A percentile compares a stretch with the other conserved stretches of the same genome.
phyloP scores from a whole-genome alignment of 192 early-diverging fungal species.

The Umbelopsis vinacea region DNA sequence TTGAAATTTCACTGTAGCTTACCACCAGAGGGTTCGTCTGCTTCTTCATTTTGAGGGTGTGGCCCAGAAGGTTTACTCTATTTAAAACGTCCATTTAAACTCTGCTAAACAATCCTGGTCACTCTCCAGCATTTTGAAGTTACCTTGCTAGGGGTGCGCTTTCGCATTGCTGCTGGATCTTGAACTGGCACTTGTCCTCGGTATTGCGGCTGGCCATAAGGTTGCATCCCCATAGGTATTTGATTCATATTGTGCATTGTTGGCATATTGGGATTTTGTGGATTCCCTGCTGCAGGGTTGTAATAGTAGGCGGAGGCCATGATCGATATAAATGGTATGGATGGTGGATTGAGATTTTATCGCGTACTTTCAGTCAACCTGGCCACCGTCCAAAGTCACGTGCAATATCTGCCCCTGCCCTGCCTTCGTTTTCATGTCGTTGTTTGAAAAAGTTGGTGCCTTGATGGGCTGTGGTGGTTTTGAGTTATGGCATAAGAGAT shows the following conservation, averaged over 20 bases:
- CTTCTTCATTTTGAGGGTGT: constrained; percentile 41
- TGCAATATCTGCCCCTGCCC: too few relatives aligned
- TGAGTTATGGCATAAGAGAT: too few relatives aligned
- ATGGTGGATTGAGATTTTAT: too few relatives aligned
- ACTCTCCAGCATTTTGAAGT: not conserved
- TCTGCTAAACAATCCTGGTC: not conserved
- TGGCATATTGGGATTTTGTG: constrained; percentile 1
- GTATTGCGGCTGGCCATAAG: constrained; percentile 3
- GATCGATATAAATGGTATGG: not conserved
- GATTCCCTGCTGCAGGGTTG: constrained; percentile 8
- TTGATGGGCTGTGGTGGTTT: too few relatives aligned
- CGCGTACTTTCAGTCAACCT: too few relatives aligned
- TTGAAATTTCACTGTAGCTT: not conserved
- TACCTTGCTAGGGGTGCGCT: constrained; percentile 29
- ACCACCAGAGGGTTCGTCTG: constrained; percentile 63
- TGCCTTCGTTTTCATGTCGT: too few relatives aligned
- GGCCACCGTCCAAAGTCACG: too few relatives aligned
- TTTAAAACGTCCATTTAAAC: not conserved
- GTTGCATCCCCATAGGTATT: constrained; percentile 16
- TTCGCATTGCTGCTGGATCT: constrained; percentile 33
- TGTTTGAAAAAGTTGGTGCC: too few relatives aligned
- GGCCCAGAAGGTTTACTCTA: constrained; percentile 12
- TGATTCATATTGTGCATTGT: constrained; percentile 7
- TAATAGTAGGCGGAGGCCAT: constrained; percentile 15
- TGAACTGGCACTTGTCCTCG: constrained; percentile 24